Conservation (phyloP, 352 stramenopile genomes). For the Phytophthora fragariae region DNA sequence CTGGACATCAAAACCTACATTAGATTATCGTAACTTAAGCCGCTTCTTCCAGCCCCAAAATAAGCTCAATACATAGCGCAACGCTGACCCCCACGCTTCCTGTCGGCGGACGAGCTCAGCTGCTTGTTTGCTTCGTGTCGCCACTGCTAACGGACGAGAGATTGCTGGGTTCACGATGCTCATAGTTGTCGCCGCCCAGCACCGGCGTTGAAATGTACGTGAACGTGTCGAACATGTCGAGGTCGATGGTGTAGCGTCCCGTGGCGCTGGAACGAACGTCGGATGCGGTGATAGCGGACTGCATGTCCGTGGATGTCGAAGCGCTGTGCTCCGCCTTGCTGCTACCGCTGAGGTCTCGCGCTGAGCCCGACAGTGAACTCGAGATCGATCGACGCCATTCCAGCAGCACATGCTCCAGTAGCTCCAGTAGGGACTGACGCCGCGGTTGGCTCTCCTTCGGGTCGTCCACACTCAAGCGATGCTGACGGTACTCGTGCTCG, state of each 20-base stretch:
- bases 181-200: slow-evolving; percentile 42
- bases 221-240: slow-evolving; percentile 63
- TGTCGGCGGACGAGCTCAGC: slow-evolving; percentile 19
- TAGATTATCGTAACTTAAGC: slow-evolving; percentile 42
- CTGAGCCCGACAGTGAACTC: slow-evolving; percentile 32
- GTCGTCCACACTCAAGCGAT: slow-evolving; percentile 24
- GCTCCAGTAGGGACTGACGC: slow-evolving; percentile 35
- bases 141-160: slow-evolving; percentile 34
- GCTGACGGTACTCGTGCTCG: slow-evolving; percentile 32
- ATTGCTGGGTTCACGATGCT: slow-evolving; percentile 39
- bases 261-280: slow-evolving; percentile 20
- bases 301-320: slow-evolving; percentile 13
- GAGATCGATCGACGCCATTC: slow-evolving; percentile 39
- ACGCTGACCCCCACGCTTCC: slow-evolving; percentile 21
- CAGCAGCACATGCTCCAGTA: slow-evolving; percentile 37
- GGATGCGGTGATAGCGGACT: slow-evolving; percentile 13
- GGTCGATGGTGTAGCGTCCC: slow-evolving; percentile 49
- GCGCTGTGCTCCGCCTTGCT: slow-evolving; percentile 32
- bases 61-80: slow-evolving; percentile 34
- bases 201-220: slow-evolving; percentile 62
- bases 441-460: slow-evolving; percentile 6
- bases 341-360: slow-evolving; percentile 29
- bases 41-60: slow-evolving; percentile 1
- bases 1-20: slow-evolving; percentile 27
- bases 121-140: slow-evolving; percentile 27